phyloP scores from a whole-genome alignment of 345 rosid genomes.

The Gossypium herbaceum region DNA sequence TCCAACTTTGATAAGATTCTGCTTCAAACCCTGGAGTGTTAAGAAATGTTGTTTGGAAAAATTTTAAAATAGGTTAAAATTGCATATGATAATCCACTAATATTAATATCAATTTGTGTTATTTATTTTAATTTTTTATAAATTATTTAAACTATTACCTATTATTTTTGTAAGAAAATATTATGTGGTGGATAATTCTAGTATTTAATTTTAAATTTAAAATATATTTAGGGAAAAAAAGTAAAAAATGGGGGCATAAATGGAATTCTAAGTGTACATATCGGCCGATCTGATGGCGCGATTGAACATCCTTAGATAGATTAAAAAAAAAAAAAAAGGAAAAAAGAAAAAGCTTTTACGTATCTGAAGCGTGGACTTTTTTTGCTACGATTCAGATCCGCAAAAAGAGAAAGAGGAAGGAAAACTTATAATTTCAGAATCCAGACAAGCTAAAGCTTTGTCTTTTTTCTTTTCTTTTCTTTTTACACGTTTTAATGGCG shows the following conservation, averaged over 20 bases:
- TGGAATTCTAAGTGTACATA: background rate
- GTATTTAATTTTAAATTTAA: too few relatives aligned
- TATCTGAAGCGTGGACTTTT: constrained; percentile 43
- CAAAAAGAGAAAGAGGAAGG: constrained; percentile 3
- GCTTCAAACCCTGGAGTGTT: too few relatives aligned
- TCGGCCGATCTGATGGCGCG: constrained; percentile 1
- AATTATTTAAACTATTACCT: too few relatives aligned
- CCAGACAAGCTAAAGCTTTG: background rate
- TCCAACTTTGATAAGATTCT: too few relatives aligned
- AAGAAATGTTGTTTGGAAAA: too few relatives aligned
- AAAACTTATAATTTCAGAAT: background rate
- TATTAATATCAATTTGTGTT: too few relatives aligned
- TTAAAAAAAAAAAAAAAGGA: background rate
- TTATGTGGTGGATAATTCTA: too few relatives aligned
- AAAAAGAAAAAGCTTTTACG: background rate
- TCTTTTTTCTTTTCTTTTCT: background rate
- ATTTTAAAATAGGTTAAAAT: too few relatives aligned
- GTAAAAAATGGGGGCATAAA: background rate
- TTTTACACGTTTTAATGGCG: constrained; percentile 33
- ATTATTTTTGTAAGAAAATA: too few relatives aligned
- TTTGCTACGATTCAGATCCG: constrained; percentile 27
- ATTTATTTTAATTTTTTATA: too few relatives aligned
- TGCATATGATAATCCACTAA: too few relatives aligned
- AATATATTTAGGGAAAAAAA: too few relatives aligned
- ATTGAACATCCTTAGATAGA: background rate